Evolutionary conservation across 768 basidiomycete genomes (phyloP).

Genomic region (Cystobasidium onofrii): DNA sequence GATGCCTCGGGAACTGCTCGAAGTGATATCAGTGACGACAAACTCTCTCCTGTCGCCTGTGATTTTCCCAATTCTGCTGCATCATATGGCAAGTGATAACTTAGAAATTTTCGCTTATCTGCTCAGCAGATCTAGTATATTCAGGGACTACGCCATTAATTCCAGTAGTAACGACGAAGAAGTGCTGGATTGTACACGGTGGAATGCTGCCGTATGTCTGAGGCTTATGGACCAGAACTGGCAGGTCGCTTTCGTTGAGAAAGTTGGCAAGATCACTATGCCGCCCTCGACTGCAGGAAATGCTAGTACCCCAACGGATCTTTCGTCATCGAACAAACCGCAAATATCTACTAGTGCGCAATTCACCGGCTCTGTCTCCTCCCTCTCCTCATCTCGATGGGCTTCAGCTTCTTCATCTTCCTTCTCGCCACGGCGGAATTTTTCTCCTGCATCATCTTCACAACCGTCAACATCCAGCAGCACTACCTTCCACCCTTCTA

Average conservation of each 20-base stretch:
- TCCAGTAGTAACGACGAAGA: neutral
- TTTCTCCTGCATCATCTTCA: neutral
- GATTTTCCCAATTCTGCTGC: neutral
- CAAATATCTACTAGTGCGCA: neutral
- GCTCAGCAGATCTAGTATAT: neutral
- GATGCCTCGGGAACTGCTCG: neutral
- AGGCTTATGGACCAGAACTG: constrained; percentile 15
- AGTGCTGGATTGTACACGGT: constrained; percentile 16
- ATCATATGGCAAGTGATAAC: constrained; percentile 8
- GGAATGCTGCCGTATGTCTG: constrained; percentile 1
- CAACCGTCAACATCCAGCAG: neutral
- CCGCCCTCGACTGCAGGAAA: neutral
- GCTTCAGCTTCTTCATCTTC: neutral
- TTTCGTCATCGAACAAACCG: neutral
- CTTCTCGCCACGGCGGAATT: neutral
- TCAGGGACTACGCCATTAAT: neutral
- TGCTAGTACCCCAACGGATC: neutral
- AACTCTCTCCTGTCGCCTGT: neutral
- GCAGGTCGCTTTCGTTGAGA: neutral
- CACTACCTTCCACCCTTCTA: neutral
- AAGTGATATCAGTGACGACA: neutral
- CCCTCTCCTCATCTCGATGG: constrained; percentile 11
- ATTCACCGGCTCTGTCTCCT: neutral
- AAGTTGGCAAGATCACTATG: neutral
- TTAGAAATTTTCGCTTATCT: constrained; percentile 12